These are phyloP conservation scores for Debaryomyces nepalensis DNA, from an alignment of 1,139 yeast species.

Conservation along the genomic window DNA sequence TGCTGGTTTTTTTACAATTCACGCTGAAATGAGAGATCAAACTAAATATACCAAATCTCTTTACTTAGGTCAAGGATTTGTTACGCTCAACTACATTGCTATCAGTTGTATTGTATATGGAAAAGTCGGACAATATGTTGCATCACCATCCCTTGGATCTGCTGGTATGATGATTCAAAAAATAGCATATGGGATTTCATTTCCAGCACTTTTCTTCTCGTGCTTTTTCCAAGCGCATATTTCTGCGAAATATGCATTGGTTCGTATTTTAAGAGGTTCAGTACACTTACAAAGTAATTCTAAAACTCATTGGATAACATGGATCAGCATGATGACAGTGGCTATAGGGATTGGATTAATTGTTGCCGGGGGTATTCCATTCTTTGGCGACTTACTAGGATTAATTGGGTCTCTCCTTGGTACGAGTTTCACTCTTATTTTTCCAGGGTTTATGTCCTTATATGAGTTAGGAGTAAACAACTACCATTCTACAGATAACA, in stretches of 20 bases:
- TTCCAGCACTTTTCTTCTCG: slow-evolving; percentile 18
- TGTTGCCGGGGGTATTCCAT: slow-evolving; percentile 20
- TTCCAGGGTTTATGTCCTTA: slow-evolving; percentile 19
- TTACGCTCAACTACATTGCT: slow-evolving; percentile 16
- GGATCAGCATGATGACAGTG: slow-evolving; percentile 18
- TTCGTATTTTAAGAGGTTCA: slow-evolving; percentile 18
- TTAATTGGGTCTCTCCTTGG: slow-evolving; percentile 17
- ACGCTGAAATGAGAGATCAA: slow-evolving; percentile 19
- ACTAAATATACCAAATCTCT: slow-evolving; percentile 16
- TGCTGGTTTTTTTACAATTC: slow-evolving; percentile 18
- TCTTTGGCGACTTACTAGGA: slow-evolving; percentile 17
- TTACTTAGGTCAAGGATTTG: slow-evolving; percentile 19
- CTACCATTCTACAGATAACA: not conserved
- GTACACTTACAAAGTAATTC: slow-evolving; percentile 18
- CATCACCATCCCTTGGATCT: slow-evolving; percentile 19
- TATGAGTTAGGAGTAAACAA: slow-evolving; percentile 11
- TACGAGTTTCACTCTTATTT: slow-evolving; percentile 16
- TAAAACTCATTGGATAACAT: slow-evolving; percentile 18
- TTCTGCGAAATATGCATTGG: slow-evolving; percentile 20
- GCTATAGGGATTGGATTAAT: slow-evolving; percentile 18
- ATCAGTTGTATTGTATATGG: slow-evolving; percentile 18
- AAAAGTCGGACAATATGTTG: slow-evolving; percentile 18
- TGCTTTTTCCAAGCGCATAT: slow-evolving; percentile 16
- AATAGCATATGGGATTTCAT: slow-evolving; percentile 16
- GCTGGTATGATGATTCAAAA: slow-evolving; percentile 18